Conservation (phyloP, 164 flowering plant genomes). For the Houttuynia cordata region DNA sequence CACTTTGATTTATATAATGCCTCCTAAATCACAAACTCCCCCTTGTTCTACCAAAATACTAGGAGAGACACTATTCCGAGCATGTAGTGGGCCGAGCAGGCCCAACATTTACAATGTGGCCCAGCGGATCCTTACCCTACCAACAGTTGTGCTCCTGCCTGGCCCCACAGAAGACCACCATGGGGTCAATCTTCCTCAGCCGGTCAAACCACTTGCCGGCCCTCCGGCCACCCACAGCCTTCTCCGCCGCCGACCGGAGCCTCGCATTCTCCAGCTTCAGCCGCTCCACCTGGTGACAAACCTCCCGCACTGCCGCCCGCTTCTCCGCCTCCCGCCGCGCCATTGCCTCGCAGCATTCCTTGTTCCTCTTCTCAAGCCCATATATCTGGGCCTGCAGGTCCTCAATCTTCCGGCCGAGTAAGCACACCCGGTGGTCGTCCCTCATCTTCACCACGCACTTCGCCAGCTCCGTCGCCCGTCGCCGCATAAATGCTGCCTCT, state of each 20-base stretch:
- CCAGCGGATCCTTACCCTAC: too few species aligned
- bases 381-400: slow-evolving; percentile 53
- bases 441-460: slow-evolving; percentile 51
- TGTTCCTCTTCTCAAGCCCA: slow-evolving; percentile 54
- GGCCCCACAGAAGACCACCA: slow-evolving; percentile 21
- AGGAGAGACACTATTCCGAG: not conserved
- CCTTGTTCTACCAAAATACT: not conserved
- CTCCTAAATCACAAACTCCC: not conserved
- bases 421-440: slow-evolving; percentile 47
- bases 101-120: too few species aligned
- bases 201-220: slow-evolving; percentile 22
- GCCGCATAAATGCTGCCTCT: slow-evolving; percentile 45
- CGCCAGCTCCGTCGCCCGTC: slow-evolving; percentile 53
- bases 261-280: slow-evolving; percentile 15
- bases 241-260: slow-evolving; percentile 8
- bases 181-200: slow-evolving; percentile 29
- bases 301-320: slow-evolving; percentile 8
- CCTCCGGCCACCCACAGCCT: not conserved
- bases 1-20: not conserved
- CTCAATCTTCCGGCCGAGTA: slow-evolving; percentile 44
- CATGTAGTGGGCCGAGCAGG: too few species aligned
- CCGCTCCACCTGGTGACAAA: slow-evolving; percentile 23
- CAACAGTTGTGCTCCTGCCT: not conserved
- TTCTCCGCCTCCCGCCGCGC: slow-evolving; percentile 21
- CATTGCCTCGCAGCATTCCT: slow-evolving; percentile 33